Evolutionary conservation across 2,329 filamentous ascomycete species (phyloP).

Genomic region (Talaromyces piceae): DNA sequence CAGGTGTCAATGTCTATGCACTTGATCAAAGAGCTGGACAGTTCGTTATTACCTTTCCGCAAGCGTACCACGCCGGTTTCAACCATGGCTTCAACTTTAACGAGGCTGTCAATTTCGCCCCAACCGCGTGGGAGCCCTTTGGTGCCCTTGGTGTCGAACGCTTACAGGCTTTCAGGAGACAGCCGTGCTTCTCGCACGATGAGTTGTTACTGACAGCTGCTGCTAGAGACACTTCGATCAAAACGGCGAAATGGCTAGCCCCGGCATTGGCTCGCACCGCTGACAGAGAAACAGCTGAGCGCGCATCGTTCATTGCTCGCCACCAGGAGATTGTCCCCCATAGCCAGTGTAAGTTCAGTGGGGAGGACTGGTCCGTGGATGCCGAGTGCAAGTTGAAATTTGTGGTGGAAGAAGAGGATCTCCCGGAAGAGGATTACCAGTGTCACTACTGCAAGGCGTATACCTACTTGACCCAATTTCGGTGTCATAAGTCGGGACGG

Average conservation of each 20-base stretch:
- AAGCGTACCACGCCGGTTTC: constrained; percentile 95
- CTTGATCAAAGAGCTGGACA: constrained; percentile 94
- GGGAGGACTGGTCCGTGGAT: constrained; percentile 37
- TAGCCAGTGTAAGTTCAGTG: constrained; percentile 47
- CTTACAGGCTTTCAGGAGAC: constrained; percentile 76
- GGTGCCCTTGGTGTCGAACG: constrained; percentile 80
- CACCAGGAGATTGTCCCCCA: constrained; percentile 53
- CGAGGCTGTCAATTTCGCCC: constrained; percentile 96
- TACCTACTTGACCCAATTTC: constrained; percentile 82
- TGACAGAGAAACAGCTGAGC: constrained; percentile 61
- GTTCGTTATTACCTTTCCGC: constrained; percentile 92
- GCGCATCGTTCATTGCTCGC: constrained; percentile 60
- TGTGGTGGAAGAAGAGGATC: constrained; percentile 62
- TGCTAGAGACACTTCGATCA: constrained; percentile 70
- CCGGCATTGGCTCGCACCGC: constrained; percentile 76
- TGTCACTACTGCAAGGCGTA: constrained; percentile 90
- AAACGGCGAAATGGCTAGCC: constrained; percentile 89
- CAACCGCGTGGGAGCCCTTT: constrained; percentile 88
- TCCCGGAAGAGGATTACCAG: constrained; percentile 86
- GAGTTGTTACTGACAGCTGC: constrained; percentile 89
- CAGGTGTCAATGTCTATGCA: constrained; percentile 86
- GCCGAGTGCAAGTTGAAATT: constrained; percentile 53
- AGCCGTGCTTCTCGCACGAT: constrained; percentile 96
- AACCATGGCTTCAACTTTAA: constrained; percentile 99
- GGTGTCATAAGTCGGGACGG: constrained; percentile 74